Evolutionary conservation across 371 early-diverging fungal species (phyloP).

Genomic region (Thermomucor indicae-seudaticae): DNA sequence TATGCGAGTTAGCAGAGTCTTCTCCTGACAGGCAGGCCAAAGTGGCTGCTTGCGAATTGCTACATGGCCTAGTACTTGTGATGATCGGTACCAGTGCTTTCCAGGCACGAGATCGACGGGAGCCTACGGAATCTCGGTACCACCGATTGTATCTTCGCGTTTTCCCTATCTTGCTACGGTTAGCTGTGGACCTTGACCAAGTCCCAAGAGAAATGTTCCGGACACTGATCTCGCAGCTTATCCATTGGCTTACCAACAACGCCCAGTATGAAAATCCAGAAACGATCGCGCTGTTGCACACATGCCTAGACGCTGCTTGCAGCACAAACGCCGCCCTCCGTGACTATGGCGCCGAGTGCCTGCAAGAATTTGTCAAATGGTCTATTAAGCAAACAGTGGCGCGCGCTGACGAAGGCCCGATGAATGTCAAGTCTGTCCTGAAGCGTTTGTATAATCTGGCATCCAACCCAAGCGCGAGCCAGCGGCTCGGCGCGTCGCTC

Average conservation of each 20-base stretch:
- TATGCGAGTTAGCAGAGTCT: slow-evolving; percentile 70
- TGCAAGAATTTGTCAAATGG: slow-evolving; percentile 72
- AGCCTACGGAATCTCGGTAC: slow-evolving; percentile 50
- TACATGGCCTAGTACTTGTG: slow-evolving; percentile 66
- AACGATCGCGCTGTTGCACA: slow-evolving; percentile 63
- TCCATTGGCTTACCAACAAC: slow-evolving; percentile 80
- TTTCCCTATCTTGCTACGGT: slow-evolving; percentile 66
- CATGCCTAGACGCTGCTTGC: slow-evolving; percentile 67
- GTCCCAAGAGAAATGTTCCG: slow-evolving; percentile 65
- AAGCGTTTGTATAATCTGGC: slow-evolving; percentile 65
- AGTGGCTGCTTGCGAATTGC: slow-evolving; percentile 70
- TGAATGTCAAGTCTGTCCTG: slow-evolving; percentile 67
- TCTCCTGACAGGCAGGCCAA: slow-evolving; percentile 75
- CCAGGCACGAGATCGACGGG: slow-evolving; percentile 28
- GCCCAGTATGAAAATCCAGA: slow-evolving; percentile 73
- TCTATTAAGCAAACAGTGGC: slow-evolving; percentile 66
- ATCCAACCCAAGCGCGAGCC: slow-evolving; percentile 54
- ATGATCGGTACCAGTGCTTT: slow-evolving; percentile 75
- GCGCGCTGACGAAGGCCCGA: slow-evolving; percentile 38
- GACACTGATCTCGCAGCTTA: slow-evolving; percentile 59
- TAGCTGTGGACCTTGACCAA: slow-evolving; percentile 72
- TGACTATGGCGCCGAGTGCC: slow-evolving; percentile 74
- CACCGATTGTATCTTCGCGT: slow-evolving; percentile 57
- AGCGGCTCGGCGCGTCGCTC: slow-evolving; percentile 69
- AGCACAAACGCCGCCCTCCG: slow-evolving; percentile 55